A percentile compares a stretch with the other conserved stretches of the same genome.
Evolutionary conservation across 192 early-diverging fungal genomes (phyloP).

Genomic region (Entrophospora sp.): DNA sequence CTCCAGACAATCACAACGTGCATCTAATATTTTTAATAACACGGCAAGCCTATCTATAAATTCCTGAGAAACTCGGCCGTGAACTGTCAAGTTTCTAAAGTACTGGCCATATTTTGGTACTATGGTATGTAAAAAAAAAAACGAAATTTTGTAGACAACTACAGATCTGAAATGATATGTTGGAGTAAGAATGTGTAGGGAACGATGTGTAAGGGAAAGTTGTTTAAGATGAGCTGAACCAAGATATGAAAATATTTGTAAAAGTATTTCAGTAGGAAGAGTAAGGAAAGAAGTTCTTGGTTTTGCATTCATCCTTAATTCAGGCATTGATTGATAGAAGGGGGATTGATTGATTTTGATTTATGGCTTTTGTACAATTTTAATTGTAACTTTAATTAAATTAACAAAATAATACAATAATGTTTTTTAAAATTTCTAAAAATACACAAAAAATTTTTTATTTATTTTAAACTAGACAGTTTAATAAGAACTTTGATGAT

Average conservation of each 20-base stretch:
- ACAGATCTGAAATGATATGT: not conserved
- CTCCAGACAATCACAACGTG: not conserved
- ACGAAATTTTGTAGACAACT: not conserved
- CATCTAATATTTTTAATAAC: not conserved
- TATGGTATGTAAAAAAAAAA: not conserved
- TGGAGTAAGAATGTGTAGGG: not conserved
- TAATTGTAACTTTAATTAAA: no score
- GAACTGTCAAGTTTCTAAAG: not conserved
- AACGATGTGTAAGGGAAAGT: constrained; percentile 2
- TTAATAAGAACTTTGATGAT: no score
- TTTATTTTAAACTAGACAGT: no score
- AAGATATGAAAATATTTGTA: not conserved
- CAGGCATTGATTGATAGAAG: no score
- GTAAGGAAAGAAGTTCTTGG: not conserved
- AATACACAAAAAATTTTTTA: no score
- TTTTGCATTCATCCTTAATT: no score
- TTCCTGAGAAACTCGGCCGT: constrained; percentile 1
- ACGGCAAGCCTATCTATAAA: not conserved
- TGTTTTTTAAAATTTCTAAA: no score
- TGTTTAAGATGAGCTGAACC: constrained; percentile 1
- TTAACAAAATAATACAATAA: no score
- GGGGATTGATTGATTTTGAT: no score
- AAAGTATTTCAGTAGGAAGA: constrained; percentile 6
- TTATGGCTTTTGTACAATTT: no score
- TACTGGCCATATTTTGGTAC: not conserved